These are phyloP conservation scores for Cyberlindnera suaveolens DNA, from an alignment of 805 yeast genomes.

Conservation along the genomic window DNA sequence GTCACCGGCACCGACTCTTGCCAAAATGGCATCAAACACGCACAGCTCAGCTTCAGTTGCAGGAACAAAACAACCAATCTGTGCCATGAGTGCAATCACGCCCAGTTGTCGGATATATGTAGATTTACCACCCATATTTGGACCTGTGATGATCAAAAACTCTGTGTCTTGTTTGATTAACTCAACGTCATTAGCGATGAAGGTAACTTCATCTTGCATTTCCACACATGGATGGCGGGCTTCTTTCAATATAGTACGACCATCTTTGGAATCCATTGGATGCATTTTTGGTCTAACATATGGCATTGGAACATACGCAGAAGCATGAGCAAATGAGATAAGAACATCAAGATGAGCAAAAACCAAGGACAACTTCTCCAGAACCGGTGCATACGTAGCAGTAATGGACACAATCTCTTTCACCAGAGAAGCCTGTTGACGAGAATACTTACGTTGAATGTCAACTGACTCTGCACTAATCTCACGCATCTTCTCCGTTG, in stretches of 20 bases:
- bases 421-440: slow-evolving; percentile 72
- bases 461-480: slow-evolving; percentile 53
- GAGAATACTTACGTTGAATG: slow-evolving; percentile 60
- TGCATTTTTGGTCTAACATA: slow-evolving; percentile 71
- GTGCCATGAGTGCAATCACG: slow-evolving; percentile 80
- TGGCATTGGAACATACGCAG: slow-evolving; percentile 77
- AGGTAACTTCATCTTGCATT: slow-evolving; percentile 83
- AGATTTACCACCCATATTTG: slow-evolving; percentile 97
- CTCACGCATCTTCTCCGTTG: slow-evolving; percentile 59
- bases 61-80: slow-evolving; percentile 87
- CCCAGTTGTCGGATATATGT: slow-evolving; percentile 90
- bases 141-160: slow-evolving; percentile 87
- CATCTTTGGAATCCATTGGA: slow-evolving; percentile 36
- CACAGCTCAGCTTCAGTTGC: slow-evolving; percentile 71
- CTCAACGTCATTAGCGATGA: slow-evolving; percentile 85
- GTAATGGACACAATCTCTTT: slow-evolving; percentile 79
- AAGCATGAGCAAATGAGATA: slow-evolving; percentile 76
- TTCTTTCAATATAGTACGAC: slow-evolving; percentile 52
- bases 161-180: slow-evolving; percentile 52
- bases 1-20: slow-evolving; percentile 98
- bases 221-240: slow-evolving; percentile 96
- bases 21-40: slow-evolving; percentile 84
- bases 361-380: slow-evolving; percentile 57
- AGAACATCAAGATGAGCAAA: slow-evolving; percentile 80
- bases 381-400: slow-evolving; percentile 71